phyloP scores from a whole-genome alignment of 2,329 filamentous ascomycete species.

The Hymenoscyphus fraxineus region DNA sequence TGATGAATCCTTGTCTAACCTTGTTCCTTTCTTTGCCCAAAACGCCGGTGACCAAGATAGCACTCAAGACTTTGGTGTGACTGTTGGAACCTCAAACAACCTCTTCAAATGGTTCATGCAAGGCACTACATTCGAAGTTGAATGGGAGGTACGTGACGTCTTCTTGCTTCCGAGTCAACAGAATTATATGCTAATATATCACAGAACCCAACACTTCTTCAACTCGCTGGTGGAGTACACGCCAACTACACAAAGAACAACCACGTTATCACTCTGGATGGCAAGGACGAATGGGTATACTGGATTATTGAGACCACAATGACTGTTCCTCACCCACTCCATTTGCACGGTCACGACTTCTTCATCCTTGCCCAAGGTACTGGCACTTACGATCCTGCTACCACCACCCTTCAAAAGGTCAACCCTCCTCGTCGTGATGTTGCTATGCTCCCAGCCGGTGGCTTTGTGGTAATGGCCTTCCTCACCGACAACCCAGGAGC shows the following conservation, averaged over 20 bases:
- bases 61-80: constrained; percentile 11
- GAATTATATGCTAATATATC: too few species aligned
- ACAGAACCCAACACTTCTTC: constrained; percentile 14
- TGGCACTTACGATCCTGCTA: neutral
- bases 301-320: constrained; percentile 7
- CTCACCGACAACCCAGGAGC: constrained; percentile 10
- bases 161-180: too few species aligned
- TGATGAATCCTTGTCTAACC: constrained; percentile 18
- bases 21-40: constrained; percentile 24
- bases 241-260: constrained; percentile 14
- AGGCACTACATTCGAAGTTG: constrained; percentile 40
- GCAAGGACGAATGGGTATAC: constrained; percentile 6
- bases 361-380: constrained; percentile 8
- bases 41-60: constrained; percentile 9
- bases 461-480: constrained; percentile 11
- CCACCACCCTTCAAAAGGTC: neutral
- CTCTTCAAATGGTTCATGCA: constrained; percentile 44
- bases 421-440: constrained; percentile 10
- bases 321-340: constrained; percentile 9
- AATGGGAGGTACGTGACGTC: constrained; percentile 1
- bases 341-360: constrained; percentile 15
- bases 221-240: constrained; percentile 25
- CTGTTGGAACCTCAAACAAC: constrained; percentile 28
- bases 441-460: constrained; percentile 9
- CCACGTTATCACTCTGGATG: constrained; percentile 3